phyloP scores from a whole-genome alignment of 2,329 filamentous ascomycete genomes.

The Penicillium sp. region DNA sequence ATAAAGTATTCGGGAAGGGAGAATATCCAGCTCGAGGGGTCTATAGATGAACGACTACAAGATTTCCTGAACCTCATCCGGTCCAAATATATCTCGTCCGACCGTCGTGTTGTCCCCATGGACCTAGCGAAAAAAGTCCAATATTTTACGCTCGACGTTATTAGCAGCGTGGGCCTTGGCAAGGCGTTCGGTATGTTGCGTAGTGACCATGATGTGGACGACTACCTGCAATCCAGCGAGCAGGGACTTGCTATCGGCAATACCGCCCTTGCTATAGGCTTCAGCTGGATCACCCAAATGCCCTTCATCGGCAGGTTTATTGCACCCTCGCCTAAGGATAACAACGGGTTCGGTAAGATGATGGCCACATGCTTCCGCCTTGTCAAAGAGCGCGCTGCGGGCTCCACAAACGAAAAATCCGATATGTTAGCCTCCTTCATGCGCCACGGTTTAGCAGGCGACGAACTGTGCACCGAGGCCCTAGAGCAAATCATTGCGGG shows the following conservation, averaged over 20 bases:
- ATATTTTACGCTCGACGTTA: conserved; percentile 57
- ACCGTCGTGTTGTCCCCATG: conserved; percentile 30
- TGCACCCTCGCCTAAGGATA: conserved; percentile 19
- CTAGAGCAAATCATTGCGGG: conserved; percentile 19
- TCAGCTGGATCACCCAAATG: conserved; percentile 14
- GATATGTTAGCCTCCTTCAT: conserved; percentile 32
- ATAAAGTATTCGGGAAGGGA: conserved; percentile 53
- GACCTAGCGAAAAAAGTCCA: conserved; percentile 50
- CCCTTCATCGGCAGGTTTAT: conserved; percentile 15
- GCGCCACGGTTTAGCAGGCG: conserved; percentile 18
- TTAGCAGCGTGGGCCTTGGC: conserved; percentile 54
- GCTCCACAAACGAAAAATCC: conserved; percentile 9
- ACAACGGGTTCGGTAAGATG: conserved; percentile 21
- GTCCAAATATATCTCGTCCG: conserved; percentile 42
- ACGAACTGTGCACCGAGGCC: conserved; percentile 15
- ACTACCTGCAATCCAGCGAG: conserved; percentile 37
- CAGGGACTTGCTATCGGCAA: conserved; percentile 19
- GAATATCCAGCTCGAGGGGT: conserved; percentile 49
- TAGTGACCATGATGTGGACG: conserved; percentile 43
- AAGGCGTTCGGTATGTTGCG: conserved; percentile 46
- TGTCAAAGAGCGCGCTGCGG: conserved; percentile 20
- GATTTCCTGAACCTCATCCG: conserved; percentile 50
- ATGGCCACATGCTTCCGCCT: conserved; percentile 17
- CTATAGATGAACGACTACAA: conserved; percentile 48
- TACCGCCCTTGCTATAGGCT: conserved; percentile 13